Evolutionary conservation across 2,329 filamentous ascomycete genomes (phyloP), one percentile per base, ranked within the genome.

Genomic region (Neoscytalidium dimidiatum): DNA sequence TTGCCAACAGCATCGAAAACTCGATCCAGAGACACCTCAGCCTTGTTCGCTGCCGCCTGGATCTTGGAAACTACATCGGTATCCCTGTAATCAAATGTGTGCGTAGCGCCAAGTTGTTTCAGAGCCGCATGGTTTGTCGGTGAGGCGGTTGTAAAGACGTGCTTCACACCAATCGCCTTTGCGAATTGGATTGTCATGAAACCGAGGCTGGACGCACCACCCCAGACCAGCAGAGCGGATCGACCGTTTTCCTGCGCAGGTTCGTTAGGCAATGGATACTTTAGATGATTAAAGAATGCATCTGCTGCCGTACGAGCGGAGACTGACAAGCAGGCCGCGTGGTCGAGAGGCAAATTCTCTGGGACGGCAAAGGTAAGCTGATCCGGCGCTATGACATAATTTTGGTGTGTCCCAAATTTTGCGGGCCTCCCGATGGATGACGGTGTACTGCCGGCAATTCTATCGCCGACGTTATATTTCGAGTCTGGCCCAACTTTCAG

Each of bases 231-330:
- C 2, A 68, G n/a, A 2, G 66, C 35, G 19, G 41, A 23, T 13
- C 23, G 35, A 0, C 76, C 76, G 44, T 69, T 38, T 71, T 66
- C 5, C 68, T 77, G 60, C 72, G 78, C 41, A 66, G 77, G 83
- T 13, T 68, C 72, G 17, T 75, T 71, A 0, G 86, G 85, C 0
- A 86, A 78, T 31, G 81, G 79, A 19, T 90, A 73, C 0, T 73
- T 77, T 11, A 89, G 75, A 66, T 89, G 85, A 1, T 73, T 73
- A 1, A 78, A 80, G 2, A 85, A 70, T 3, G 84, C 77, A 70
- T 89, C 85, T 71, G 88, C 85, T 11, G 84, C 85, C 0, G 86
- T 88, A 33, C 88, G 82, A 33, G 75, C 75, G 33, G 87, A 88
- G 58, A 84, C 83, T 0, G 85, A 82, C 2, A 88, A 72, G 0